A percentile compares a stretch with the other conserved stretches of the same genome.
Evolutionary conservation across 108 stramenopile species (phyloP).

Genomic region (Aurantiochytrium sp.): DNA sequence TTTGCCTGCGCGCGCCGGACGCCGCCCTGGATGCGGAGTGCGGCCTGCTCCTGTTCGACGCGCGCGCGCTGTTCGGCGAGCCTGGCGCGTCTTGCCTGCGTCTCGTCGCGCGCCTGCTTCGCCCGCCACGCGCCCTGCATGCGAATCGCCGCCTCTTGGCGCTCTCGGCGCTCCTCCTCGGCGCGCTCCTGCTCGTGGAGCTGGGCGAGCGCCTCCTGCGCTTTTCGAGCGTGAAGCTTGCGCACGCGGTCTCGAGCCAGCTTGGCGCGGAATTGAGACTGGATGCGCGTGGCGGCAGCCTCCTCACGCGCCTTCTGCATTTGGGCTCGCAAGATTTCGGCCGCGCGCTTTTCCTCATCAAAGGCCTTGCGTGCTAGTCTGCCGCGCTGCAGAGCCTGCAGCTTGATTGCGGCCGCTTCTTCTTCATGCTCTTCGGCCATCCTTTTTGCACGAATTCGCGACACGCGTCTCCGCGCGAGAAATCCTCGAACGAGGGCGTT

Average conservation of each 20-base stretch:
- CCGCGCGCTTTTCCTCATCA: not conserved
- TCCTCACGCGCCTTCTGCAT: not conserved
- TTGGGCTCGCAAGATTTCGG: not conserved
- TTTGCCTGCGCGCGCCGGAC: not conserved
- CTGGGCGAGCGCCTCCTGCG: not conserved
- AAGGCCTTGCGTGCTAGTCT: not conserved
- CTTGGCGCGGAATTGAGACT: not conserved
- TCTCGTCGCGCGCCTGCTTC: not conserved
- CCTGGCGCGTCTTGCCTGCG: not conserved
- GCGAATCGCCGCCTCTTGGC: not conserved
- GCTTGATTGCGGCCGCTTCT: not conserved
- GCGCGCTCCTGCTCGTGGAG: not conserved
- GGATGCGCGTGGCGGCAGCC: not conserved
- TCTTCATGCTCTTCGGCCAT: not conserved
- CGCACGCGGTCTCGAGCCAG: not conserved
- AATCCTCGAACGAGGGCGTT: not conserved
- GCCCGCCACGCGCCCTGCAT: not conserved
- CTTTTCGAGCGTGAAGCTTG: not conserved
- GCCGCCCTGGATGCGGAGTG: not conserved
- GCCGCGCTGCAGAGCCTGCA: not conserved
- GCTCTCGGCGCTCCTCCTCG: not conserved
- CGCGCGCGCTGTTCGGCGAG: not conserved
- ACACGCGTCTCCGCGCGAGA: not conserved
- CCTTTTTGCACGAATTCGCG: not conserved
- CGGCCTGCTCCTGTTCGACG: not conserved